These are phyloP conservation scores for Penicillium hesseltinei DNA, from an alignment of 2,329 filamentous ascomycete species.

Conservation along the genomic window DNA sequence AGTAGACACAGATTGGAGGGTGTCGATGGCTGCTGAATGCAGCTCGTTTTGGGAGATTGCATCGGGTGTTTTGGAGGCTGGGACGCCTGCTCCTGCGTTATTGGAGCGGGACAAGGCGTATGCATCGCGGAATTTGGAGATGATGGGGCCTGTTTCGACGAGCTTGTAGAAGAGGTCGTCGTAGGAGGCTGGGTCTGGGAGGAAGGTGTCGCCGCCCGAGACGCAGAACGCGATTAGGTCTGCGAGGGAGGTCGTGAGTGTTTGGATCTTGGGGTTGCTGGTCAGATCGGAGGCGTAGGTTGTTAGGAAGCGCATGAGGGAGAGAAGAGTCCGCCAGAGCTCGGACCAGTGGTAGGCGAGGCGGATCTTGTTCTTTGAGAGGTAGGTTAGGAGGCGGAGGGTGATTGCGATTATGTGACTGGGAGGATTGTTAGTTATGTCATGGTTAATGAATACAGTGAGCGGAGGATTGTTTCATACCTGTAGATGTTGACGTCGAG, in stretches of 20 bases:
- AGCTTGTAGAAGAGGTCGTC: conserved; percentile 99
- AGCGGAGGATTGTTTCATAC: conserved; percentile 29
- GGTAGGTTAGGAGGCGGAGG: conserved; percentile 76
- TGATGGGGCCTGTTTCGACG: conserved; percentile 81
- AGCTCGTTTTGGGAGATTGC: conserved; percentile 21
- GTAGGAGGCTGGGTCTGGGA: conserved; percentile 82
- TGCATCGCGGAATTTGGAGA: conserved; percentile 76
- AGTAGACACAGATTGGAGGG: conserved; percentile 70
- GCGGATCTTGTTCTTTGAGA: conserved; percentile 77
- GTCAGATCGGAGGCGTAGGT: conserved; percentile 80
- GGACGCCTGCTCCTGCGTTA: conserved; percentile 29
- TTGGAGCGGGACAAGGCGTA: conserved; percentile 47
- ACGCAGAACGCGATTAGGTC: conserved; percentile 81
- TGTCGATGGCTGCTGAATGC: conserved; percentile 71
- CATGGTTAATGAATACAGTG: not conserved
- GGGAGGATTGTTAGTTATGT: conserved; percentile 4
- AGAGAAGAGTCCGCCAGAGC: conserved; percentile 83
- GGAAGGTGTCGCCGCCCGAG: conserved; percentile 82
- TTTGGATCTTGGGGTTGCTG: conserved; percentile 65
- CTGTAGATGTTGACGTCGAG: conserved; percentile 84
- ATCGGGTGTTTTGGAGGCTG: conserved; percentile 17
- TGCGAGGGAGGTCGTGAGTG: conserved; percentile 72
- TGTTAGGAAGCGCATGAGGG: conserved; percentile 84
- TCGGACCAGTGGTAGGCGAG: conserved; percentile 92
- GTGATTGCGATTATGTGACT: conserved; percentile 75